Base-by-base conservation (phyloP, 2,329 filamentous ascomycete species). In the Colletotrichum tamarilloi region DNA sequence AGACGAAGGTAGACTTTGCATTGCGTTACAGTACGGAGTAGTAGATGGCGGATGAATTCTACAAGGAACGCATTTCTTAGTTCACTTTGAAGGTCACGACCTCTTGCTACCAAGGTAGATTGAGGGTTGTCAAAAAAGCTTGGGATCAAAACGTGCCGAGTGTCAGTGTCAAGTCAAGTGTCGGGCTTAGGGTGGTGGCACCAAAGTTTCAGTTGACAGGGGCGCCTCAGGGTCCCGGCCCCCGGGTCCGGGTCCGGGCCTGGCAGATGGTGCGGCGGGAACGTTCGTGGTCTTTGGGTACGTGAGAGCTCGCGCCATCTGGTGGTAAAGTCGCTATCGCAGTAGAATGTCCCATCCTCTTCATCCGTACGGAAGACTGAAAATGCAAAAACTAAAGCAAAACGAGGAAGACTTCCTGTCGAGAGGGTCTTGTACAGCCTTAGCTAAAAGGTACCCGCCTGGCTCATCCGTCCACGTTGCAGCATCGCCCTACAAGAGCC, bases 131-230 rank as follows among this genome's bases (percentile, higher is more conserved):
- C 53, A 28, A 42, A 59, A 62, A 30, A 32, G 19, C 2, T 14
- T 42, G 53, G 57, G 52, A 72, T 16, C 42, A n/a, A 63, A 46
- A 68, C 3, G 38, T 63, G 64, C 19, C 38, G 38, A 55, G 30
- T 28, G 56, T 62, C 42, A 53, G 64, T 68, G 65, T 72, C 65
- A 72, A 60, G 69, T 57, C 52, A 68, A 60, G 69, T 62, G 64
- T 62, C 57, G 16, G 68, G 49, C 28, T 19, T 19, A 46, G 24
- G 16, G 22, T 24, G 57, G 65, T 46, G 58, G 52, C 69, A 67
- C 65, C 67, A 72, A 55, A 55, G 69, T 72, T 72, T 72, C 65
- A 63, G 52, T 68, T 53, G 65, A 63, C 69, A 68, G 65, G 58
- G 65, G 38, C 57, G 46, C 52, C 9, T 24, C 14, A 46, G 52